These are phyloP conservation scores for Closterium sp. DNA, from an alignment of 139 green algal species.

Conservation along the genomic window DNA sequence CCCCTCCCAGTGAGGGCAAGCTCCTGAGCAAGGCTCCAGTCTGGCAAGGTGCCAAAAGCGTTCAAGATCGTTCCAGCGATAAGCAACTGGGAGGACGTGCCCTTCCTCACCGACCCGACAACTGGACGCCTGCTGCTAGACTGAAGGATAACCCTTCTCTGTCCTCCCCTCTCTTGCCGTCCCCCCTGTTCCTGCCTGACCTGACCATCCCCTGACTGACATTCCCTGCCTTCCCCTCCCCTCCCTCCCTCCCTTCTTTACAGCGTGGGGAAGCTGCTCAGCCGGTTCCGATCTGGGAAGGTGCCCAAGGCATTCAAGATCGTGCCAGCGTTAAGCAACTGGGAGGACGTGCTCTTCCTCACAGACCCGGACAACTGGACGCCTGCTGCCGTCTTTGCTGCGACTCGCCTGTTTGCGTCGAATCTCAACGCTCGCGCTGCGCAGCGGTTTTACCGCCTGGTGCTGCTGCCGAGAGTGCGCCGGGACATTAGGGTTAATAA, in stretches of 20 bases:
- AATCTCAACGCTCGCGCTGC: constrained; percentile 86
- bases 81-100: constrained; percentile 94
- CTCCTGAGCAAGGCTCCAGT: constrained; percentile 67
- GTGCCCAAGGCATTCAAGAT: constrained; percentile 99
- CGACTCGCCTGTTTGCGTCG: constrained; percentile 93
- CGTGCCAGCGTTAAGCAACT: constrained; percentile 92
- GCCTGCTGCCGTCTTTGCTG: constrained; percentile 84
- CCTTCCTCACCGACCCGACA: constrained; percentile 79
- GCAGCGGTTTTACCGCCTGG: constrained; percentile 85
- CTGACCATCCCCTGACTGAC: constrained; percentile 92
- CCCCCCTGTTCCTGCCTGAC: constrained; percentile 30
- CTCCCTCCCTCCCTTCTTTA: not conserved
- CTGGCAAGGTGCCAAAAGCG: constrained; percentile 90
- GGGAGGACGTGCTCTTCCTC: constrained; percentile 95
- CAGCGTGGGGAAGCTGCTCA: constrained; percentile 56
- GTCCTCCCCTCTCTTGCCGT: not conserved
- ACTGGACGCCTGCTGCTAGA: constrained; percentile 82
- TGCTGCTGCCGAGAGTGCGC: constrained; percentile 89
- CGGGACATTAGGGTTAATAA: constrained; percentile 81
- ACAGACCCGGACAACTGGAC: constrained; percentile 79
- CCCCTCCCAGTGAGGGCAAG: constrained; percentile 52
- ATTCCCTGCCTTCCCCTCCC: not conserved
- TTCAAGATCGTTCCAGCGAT: constrained; percentile 98
- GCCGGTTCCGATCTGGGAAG: constrained; percentile 79
- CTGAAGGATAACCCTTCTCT: constrained; percentile 79